phyloP scores from a whole-genome alignment of 2,329 filamentous ascomycete species.

The Mariannaea elegans region DNA sequence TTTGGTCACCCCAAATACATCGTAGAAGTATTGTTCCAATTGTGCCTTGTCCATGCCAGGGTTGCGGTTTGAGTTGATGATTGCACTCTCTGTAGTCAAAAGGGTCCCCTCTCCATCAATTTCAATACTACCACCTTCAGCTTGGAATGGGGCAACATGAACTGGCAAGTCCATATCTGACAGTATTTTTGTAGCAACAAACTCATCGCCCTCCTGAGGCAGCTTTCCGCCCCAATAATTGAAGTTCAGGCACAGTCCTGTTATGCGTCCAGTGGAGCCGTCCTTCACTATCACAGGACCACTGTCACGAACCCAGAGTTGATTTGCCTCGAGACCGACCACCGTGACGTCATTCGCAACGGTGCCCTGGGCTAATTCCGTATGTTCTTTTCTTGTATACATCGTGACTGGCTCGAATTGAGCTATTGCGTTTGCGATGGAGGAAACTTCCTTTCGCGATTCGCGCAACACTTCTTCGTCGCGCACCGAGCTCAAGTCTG shows the following conservation, averaged over 20 bases:
- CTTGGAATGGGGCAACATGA: constrained; percentile 20
- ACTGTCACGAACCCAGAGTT: constrained; percentile 44
- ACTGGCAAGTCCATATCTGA: neutral
- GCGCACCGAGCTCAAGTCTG: constrained; percentile 8
- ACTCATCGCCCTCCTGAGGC: constrained; percentile 14
- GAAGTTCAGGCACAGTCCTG: constrained; percentile 39
- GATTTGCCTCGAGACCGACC: constrained; percentile 5
- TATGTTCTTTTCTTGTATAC: constrained; percentile 18
- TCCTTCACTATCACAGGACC: constrained; percentile 35
- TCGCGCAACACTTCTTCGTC: neutral
- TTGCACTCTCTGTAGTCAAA: constrained; percentile 40
- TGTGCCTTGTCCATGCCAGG: constrained; percentile 26
- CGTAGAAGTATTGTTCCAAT: constrained; percentile 33
- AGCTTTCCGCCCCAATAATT: constrained; percentile 42
- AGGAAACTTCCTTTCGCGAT: constrained; percentile 34
- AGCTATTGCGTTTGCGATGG: constrained; percentile 37
- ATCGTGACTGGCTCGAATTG: constrained; percentile 40
- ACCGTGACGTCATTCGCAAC: constrained; percentile 19
- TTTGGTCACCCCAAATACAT: constrained; percentile 36
- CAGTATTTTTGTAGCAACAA: constrained; percentile 24
- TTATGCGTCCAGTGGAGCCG: neutral
- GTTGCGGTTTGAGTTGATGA: constrained; percentile 43
- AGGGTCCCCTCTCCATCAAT: constrained; percentile 43
- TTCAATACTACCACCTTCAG: constrained; percentile 41
- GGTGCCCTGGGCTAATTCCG: neutral